These are phyloP conservation scores for Gleditsia sinensis DNA, from an alignment of 306 rosid genomes.

Conservation along the genomic window DNA sequence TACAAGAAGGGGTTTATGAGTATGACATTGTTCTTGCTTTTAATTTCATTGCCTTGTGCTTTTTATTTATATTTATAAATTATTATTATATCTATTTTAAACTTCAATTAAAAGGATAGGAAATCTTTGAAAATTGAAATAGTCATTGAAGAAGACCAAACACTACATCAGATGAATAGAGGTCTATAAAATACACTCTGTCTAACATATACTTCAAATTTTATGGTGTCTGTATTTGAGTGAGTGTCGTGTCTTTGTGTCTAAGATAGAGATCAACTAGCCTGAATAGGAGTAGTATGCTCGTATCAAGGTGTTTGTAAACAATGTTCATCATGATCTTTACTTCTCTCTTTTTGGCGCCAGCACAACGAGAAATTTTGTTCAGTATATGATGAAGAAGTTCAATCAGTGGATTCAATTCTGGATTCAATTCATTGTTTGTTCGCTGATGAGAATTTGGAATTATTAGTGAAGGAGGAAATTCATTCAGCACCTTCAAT, in stretches of 20 bases:
- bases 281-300: not conserved
- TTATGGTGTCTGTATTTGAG: too few species aligned
- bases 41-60: not conserved
- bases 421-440: constrained; percentile 32
- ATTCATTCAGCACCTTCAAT: constrained; percentile 45
- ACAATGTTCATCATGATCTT: not conserved
- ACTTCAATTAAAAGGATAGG: constrained; percentile 27
- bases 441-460: constrained; percentile 37
- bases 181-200: too few species aligned
- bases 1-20: constrained; percentile 28
- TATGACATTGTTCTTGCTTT: constrained; percentile 9
- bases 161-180: not conserved
- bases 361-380: constrained; percentile 36
- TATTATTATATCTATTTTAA: not conserved
- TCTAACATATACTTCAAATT: too few species aligned
- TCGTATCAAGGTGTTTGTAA: not conserved
- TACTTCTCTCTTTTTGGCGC: constrained; percentile 4
- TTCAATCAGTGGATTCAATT: constrained; percentile 37
- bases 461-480: constrained; percentile 31
- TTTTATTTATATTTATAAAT: constrained; percentile 17
- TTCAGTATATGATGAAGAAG: constrained; percentile 36
- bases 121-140: constrained; percentile 19
- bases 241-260: too few species aligned
- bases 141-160: constrained; percentile 7
- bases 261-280: too few species aligned